Conservation (phyloP, 1,284 basidiomycete species). For the Phylloboletellus chloephorus region DNA sequence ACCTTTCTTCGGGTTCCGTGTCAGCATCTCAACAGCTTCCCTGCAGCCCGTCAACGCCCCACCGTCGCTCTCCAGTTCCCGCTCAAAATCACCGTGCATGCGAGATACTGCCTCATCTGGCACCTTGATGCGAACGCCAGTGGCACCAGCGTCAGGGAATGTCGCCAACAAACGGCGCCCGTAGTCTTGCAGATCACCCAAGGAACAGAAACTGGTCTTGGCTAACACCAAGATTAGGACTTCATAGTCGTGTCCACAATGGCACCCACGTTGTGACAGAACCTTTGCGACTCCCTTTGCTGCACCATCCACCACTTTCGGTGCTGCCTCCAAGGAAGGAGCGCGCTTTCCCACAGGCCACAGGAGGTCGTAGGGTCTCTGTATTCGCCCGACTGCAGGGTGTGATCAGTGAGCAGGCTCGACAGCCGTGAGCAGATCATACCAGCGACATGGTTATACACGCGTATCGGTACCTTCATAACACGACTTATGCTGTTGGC, state of each 20-base stretch:
- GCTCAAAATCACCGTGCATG: constrained; percentile 28
- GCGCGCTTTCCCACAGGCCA: constrained; percentile 54
- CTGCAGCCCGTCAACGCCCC: constrained; percentile 65
- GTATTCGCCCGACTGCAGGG: constrained; percentile 45
- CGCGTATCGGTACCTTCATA: constrained; percentile 82
- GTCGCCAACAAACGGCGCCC: constrained; percentile 44
- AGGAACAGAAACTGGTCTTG: constrained; percentile 13
- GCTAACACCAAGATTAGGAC: constrained; percentile 16
- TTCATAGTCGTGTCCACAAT: background rate
- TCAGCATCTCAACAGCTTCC: constrained; percentile 87
- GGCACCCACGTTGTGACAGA: constrained; percentile 14
- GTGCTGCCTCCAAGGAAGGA: constrained; percentile 16
- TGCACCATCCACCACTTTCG: constrained; percentile 21
- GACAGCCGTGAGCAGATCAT: constrained; percentile 22
- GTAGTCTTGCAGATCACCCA: constrained; percentile 36
- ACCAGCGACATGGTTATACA: constrained; percentile 83
- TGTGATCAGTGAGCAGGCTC: background rate
- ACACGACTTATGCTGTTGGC: constrained; percentile 64
- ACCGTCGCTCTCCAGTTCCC: constrained; percentile 35
- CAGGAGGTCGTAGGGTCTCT: constrained; percentile 60
- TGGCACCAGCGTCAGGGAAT: constrained; percentile 34
- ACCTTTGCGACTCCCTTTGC: constrained; percentile 2
- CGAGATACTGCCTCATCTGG: constrained; percentile 28
- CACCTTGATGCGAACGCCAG: constrained; percentile 30
- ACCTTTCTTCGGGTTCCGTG: constrained; percentile 85